Base-by-base conservation (phyloP, 345 rosid species). In the Acer yangbiense region DNA sequence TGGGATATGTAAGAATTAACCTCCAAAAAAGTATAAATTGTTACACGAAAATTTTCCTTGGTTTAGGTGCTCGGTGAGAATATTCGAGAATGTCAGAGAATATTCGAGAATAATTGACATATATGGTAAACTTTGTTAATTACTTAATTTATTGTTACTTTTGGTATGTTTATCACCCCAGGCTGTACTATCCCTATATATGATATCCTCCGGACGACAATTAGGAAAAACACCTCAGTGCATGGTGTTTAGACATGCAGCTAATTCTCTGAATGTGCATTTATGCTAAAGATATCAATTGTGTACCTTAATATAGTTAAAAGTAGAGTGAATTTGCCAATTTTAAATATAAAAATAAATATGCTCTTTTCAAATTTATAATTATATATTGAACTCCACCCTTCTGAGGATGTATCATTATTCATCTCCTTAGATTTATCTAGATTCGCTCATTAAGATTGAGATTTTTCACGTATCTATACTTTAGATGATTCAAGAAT, bases 131-230 rank as follows among this genome's bases (percentile, higher is more conserved):
- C 10, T 71, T 54, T 17, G 13, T 58, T 62, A n/a, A n/a, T 50
- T 20, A 55, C 16, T 80, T 60, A 44, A 18, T 61, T 69, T 55
- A 21, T 68, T 43, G 64, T 60, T 60, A 60, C 64, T 32, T 55
- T 58, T 72, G 43, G 39, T 39, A 48, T 29, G 2, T 55, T 25
- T 70, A 54, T 57, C 73, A 74, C 76, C 72, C 72, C 55, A 21
- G 69, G 27, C 72, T 77, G 73, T 73, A 12, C 65, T 68, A 4
- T 75, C 61, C 67, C 64, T 73, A 43, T 60, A 64, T 63, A 58
- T 64, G 46, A 57, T 41, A 75, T 18, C 50, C 29, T 69, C 17
- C 13, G 8, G 64, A 39, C 14, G 14, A 65, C 27, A 77, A 62
- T 11, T 70, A 69, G 65, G 41, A 65, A 68, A 71, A 41, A 72